Evolutionary conservation across 352 stramenopile species (phyloP).

Genomic region (Pythium monospermum): DNA sequence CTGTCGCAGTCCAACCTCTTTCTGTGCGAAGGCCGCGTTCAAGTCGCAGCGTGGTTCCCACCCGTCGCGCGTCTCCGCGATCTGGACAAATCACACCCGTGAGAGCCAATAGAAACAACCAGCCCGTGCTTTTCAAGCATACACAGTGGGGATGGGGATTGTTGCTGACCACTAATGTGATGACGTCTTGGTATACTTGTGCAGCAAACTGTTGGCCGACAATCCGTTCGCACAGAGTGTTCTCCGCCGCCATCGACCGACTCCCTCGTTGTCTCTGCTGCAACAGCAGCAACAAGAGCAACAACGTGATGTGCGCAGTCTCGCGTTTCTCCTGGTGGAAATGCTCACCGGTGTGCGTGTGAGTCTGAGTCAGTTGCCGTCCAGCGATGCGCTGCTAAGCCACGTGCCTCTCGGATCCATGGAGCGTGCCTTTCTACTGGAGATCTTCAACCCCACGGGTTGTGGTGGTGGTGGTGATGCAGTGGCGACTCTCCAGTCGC

Average conservation of each 20-base stretch:
- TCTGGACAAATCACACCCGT: neutral
- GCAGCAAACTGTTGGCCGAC: conserved; percentile 27
- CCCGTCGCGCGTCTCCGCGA: conserved; percentile 16
- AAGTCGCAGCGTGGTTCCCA: conserved; percentile 42
- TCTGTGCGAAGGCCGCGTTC: conserved; percentile 28
- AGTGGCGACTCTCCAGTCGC: conserved; percentile 4
- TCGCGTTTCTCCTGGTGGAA: conserved; percentile 57
- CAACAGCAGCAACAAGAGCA: conserved; percentile 15
- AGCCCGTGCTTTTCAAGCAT: neutral
- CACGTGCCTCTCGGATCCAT: conserved; percentile 20
- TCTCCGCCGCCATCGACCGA: conserved; percentile 20
- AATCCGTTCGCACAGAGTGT: conserved; percentile 25
- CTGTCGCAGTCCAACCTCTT: conserved; percentile 40
- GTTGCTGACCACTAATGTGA: too few relatives aligned
- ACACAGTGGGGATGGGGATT: neutral
- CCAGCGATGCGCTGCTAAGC: conserved; percentile 20
- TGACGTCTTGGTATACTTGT: too few relatives aligned
- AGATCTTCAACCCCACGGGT: conserved; percentile 30
- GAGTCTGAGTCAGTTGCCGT: conserved; percentile 23
- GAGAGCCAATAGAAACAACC: too few relatives aligned
- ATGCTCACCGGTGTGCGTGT: conserved; percentile 49
- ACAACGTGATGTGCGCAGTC: conserved; percentile 39
- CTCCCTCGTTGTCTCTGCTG: conserved; percentile 1
- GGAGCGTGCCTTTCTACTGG: conserved; percentile 27
- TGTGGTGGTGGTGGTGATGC: too few relatives aligned